Percentiles rank a stretch among this genome's conserved stretches.
Evolutionary conservation across 768 basidiomycete genomes (phyloP).

Genomic region (Suillus clintonianus): DNA sequence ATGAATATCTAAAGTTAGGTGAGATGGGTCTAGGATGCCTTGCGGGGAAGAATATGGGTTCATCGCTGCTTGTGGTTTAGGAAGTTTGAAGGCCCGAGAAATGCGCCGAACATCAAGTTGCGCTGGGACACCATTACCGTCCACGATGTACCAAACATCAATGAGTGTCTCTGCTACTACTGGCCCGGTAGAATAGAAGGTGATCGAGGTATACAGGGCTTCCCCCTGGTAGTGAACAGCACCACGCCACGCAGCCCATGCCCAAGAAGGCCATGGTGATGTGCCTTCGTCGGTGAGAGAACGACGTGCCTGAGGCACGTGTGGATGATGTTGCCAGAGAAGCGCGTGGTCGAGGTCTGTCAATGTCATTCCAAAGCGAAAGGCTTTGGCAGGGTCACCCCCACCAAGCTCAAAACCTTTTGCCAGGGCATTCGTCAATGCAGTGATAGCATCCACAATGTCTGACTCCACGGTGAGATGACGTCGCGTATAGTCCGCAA

Average conservation of each 20-base stretch:
- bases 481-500: too few relatives aligned
- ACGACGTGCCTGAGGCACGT: too few relatives aligned
- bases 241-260: neutral
- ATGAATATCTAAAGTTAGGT: neutral
- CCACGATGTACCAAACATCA: constrained; percentile 15
- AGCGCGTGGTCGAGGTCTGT: too few relatives aligned
- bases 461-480: too few relatives aligned
- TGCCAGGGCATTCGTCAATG: too few relatives aligned
- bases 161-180: constrained; percentile 15
- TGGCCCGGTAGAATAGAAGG: neutral
- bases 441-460: too few relatives aligned
- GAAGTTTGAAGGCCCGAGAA: constrained; percentile 2
- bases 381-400: too few relatives aligned
- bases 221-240: neutral
- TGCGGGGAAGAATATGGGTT: constrained; percentile 4
- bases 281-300: constrained; percentile 1
- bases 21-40: neutral
- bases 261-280: too few relatives aligned
- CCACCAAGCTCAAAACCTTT: neutral
- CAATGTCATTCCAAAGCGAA: too few relatives aligned
- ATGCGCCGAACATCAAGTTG: constrained; percentile 13
- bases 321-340: too few relatives aligned
- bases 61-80: neutral
- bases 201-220: neutral
- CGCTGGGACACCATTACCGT: constrained; percentile 6